Evolutionary conservation across 768 basidiomycete genomes (phyloP).

Genomic region (Mycena vulgaris): DNA sequence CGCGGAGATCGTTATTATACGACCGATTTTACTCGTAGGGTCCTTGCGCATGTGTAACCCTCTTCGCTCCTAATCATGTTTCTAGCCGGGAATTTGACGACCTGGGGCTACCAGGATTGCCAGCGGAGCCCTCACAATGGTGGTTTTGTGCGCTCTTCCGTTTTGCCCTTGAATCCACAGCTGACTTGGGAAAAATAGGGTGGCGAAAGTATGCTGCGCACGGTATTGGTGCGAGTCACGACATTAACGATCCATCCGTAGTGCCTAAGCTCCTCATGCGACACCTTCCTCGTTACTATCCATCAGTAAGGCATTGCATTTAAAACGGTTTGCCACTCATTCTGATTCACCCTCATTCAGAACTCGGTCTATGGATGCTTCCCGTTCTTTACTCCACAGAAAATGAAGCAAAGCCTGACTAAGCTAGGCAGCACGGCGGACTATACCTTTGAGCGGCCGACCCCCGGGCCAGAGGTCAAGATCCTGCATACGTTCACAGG

Average conservation of each 20-base stretch:
- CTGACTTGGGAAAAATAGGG: slow-evolving; percentile 35
- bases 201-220: slow-evolving; percentile 44
- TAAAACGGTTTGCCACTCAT: too few relatives aligned
- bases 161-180: not conserved
- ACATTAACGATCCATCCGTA: not conserved
- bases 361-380: slow-evolving; percentile 73
- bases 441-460: slow-evolving; percentile 59
- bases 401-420: slow-evolving; percentile 55
- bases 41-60: not conserved
- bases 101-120: slow-evolving; percentile 69
- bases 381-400: slow-evolving; percentile 74
- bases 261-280: slow-evolving; percentile 62
- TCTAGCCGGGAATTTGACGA: slow-evolving; percentile 58
- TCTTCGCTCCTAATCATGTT: not conserved
- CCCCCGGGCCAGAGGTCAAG: slow-evolving; percentile 40
- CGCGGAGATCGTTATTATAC: slow-evolving; percentile 70
- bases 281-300: slow-evolving; percentile 58
- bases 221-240: not conserved
- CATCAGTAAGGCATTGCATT: slow-evolving; percentile 52
- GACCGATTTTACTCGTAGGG: slow-evolving; percentile 62
- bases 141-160: slow-evolving; percentile 34
- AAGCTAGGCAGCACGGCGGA: slow-evolving; percentile 53
- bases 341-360: slow-evolving; percentile 41
- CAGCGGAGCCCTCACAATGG: slow-evolving; percentile 58
- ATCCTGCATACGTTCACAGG: slow-evolving; percentile 48